Evolutionary conservation across 192 early-diverging fungal species (phyloP).

Genomic region (Coemansia sp.): DNA sequence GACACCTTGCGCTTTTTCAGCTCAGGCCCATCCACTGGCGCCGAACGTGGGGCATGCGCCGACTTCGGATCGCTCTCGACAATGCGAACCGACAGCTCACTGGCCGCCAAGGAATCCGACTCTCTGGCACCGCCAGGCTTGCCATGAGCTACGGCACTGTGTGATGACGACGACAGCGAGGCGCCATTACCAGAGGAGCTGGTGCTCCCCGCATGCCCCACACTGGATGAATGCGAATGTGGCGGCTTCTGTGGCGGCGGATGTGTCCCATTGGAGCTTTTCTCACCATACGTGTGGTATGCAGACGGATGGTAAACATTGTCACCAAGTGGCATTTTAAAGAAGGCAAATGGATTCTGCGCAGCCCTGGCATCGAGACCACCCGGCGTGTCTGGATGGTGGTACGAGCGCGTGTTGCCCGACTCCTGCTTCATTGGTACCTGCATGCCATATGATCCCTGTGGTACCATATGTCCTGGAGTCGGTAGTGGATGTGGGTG

Average conservation of each 20-base stretch:
- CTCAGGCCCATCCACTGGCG: conserved; percentile 47
- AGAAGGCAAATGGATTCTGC: conserved; percentile 52
- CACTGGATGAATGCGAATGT: not conserved
- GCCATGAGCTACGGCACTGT: not conserved
- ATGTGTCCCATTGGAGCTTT: not conserved
- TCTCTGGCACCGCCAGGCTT: conserved; percentile 12
- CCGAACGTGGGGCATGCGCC: conserved; percentile 37
- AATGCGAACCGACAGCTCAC: conserved; percentile 44
- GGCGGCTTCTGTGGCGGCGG: conserved; percentile 6
- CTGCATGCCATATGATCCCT: conserved; percentile 16
- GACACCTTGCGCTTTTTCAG: conserved; percentile 43
- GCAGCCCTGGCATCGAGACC: conserved; percentile 30
- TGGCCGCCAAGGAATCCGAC: conserved; percentile 39
- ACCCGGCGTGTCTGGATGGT: conserved; percentile 54
- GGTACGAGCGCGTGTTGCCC: conserved; percentile 30
- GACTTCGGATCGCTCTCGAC: conserved; percentile 4
- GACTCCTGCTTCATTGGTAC: conserved; percentile 14
- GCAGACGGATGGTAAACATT: conserved; percentile 51
- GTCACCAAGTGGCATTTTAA: conserved; percentile 48
- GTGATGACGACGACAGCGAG: not conserved
- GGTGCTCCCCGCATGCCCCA: not conserved
- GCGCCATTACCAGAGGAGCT: not conserved
- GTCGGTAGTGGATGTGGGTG: conserved; percentile 9
- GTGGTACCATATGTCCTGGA: conserved; percentile 11
- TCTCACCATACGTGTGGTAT: conserved; percentile 15